phyloP scores from a whole-genome alignment of 2,329 filamentous ascomycete species.

The Knufia petricola region DNA sequence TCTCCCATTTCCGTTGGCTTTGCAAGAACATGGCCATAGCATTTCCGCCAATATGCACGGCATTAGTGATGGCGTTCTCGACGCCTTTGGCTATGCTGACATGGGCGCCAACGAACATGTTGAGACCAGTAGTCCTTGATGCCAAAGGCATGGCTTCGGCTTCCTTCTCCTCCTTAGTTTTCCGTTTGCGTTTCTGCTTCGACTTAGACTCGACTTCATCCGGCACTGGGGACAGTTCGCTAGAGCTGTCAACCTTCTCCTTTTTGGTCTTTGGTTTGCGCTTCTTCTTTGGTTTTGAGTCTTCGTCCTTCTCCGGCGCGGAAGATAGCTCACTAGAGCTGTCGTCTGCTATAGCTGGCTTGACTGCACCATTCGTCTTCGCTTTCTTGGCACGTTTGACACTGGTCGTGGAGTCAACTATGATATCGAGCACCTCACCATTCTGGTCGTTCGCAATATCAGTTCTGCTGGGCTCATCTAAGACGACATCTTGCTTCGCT shows the following conservation, averaged over 20 bases:
- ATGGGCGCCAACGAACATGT: constrained; percentile 85
- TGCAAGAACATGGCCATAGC: constrained; percentile 93
- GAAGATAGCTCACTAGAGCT: constrained; percentile 5
- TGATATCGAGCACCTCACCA: neutral
- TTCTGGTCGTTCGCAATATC: neutral
- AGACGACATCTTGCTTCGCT: constrained; percentile 46
- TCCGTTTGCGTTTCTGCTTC: constrained; percentile 33
- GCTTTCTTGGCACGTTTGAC: neutral
- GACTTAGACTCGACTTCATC: constrained; percentile 7
- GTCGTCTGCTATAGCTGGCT: neutral
- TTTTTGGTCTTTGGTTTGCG: constrained; percentile 47
- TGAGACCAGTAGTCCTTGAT: constrained; percentile 58
- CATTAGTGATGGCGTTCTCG: constrained; percentile 75
- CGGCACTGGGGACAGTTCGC: too few species aligned
- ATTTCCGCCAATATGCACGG: constrained; percentile 72
- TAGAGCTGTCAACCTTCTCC: too few species aligned
- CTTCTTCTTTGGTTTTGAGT: constrained; percentile 4
- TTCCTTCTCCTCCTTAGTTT: constrained; percentile 49
- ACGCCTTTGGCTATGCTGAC: constrained; percentile 89
- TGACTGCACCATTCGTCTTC: neutral
- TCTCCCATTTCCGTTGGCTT: constrained; percentile 90
- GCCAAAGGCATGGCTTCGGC: constrained; percentile 55
- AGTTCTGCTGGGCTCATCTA: constrained; percentile 4
- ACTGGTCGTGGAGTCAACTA: neutral
- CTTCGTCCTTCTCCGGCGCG: constrained; percentile 8